Conservation (phyloP, 768 basidiomycete genomes). For the Chalciporus sphaerocephalus region DNA sequence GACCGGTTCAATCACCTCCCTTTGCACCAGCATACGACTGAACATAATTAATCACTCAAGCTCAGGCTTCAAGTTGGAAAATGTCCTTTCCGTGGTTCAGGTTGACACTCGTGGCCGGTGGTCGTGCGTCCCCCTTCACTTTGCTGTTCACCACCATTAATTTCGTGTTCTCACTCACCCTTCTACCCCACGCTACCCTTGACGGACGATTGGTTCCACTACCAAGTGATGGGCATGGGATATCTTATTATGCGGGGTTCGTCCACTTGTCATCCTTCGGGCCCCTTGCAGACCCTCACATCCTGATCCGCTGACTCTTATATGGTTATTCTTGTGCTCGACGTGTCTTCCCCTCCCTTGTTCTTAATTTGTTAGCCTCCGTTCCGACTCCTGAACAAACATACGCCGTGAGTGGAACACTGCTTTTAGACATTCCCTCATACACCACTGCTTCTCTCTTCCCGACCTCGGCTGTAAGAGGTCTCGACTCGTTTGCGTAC, state of each 20-base stretch:
- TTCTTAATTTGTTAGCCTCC: constrained; percentile 25
- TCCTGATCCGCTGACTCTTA: constrained; percentile 9
- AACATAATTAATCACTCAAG: not conserved
- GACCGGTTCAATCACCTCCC: too few relatives aligned
- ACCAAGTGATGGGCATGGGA: constrained; percentile 51
- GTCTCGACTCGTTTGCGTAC: not conserved
- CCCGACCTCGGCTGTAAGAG: not conserved
- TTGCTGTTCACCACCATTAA: constrained; percentile 5
- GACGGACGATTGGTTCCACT: constrained; percentile 2
- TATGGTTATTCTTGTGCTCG: constrained; percentile 2
- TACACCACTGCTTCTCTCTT: not conserved
- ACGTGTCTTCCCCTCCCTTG: not conserved
- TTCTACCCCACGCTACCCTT: not conserved
- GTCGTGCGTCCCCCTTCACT: constrained; percentile 38
- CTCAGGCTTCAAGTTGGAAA: not conserved
- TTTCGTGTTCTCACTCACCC: not conserved
- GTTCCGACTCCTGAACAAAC: constrained; percentile 35
- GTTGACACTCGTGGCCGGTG: constrained; percentile 42
- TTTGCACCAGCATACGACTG: not conserved
- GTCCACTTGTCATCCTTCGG: constrained; percentile 15
- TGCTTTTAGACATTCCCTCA: not conserved
- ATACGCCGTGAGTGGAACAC: constrained; percentile 27
- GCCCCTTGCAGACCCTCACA: not conserved
- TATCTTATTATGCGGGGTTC: constrained; percentile 60
- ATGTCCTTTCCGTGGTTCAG: constrained; percentile 60